These are phyloP conservation scores for Herpetomonas samuelpessoai DNA, from an alignment of 208 protist genomes.

Conservation along the genomic window DNA sequence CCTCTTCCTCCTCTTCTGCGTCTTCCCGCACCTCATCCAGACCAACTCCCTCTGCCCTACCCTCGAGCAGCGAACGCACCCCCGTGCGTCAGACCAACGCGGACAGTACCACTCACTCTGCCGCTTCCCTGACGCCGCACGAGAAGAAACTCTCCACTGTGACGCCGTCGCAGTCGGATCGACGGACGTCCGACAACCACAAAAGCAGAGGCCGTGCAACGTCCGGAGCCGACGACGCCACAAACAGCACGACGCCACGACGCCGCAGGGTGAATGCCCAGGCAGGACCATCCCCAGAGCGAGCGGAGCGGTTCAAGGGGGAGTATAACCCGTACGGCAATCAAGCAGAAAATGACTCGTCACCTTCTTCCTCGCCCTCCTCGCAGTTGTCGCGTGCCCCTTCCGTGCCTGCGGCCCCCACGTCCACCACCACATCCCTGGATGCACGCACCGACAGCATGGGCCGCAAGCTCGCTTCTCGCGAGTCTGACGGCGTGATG, in stretches of 20 bases:
- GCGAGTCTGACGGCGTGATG: not conserved
- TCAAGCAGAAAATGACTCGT: constrained; percentile 3
- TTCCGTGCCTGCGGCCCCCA: no score
- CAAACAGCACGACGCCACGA: not conserved
- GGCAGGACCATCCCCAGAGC: not conserved
- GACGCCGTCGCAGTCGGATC: not conserved
- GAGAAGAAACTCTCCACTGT: not conserved
- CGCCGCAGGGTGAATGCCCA: not conserved
- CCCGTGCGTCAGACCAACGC: no score
- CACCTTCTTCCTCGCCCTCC: not conserved
- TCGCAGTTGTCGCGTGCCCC: no score
- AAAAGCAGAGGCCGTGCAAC: not conserved
- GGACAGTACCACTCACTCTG: no score
- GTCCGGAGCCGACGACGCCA: no score
- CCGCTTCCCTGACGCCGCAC: not conserved
- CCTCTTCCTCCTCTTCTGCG: no score
- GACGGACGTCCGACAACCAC: not conserved
- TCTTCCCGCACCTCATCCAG: no score
- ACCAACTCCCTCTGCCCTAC: no score
- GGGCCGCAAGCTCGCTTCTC: no score
- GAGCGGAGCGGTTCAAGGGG: not conserved
- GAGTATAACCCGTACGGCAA: constrained; percentile 2
- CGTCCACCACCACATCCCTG: no score
- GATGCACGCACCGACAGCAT: no score
- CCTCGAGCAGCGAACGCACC: no score